A percentile compares a stretch with the other conserved stretches of the same genome.
These are phyloP conservation scores for Yarrowia galli DNA, from an alignment of 1,139 yeast genomes.

Conservation along the genomic window DNA sequence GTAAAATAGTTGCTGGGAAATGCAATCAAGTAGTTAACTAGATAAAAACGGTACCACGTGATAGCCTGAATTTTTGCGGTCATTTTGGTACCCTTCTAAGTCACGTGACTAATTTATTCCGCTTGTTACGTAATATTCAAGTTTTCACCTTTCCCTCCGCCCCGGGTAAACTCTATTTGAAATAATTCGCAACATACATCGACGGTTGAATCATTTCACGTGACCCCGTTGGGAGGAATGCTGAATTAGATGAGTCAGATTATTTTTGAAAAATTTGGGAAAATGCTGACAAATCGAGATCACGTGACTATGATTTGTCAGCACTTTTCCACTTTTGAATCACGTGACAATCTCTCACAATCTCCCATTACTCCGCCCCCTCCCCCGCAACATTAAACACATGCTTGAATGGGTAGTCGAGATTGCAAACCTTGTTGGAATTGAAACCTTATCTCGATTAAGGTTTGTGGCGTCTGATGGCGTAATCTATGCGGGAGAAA, in stretches of 20 bases:
- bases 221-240: background rate
- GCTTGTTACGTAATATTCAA: too few relatives aligned
- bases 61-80: too few relatives aligned
- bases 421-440: too few relatives aligned
- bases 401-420: constrained; percentile 16
- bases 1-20: too few relatives aligned
- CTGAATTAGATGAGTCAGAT: too few relatives aligned
- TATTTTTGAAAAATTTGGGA: background rate
- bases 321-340: background rate
- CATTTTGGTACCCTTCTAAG: background rate
- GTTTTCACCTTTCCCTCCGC: too few relatives aligned
- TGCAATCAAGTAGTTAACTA: too few relatives aligned
- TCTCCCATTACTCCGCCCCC: background rate
- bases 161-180: constrained; percentile 26
- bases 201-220: constrained; percentile 1
- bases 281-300: background rate
- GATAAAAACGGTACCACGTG: too few relatives aligned
- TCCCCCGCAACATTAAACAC: constrained; percentile 6
- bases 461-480: constrained; percentile 22
- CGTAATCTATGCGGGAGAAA: constrained; percentile 2
- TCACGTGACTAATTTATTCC: too few relatives aligned
- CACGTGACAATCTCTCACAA: too few relatives aligned
- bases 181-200: constrained; percentile 10
- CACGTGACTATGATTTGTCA: background rate
- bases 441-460: background rate